Percentiles rank a stretch among this genome's conserved stretches.
Evolutionary conservation across 352 stramenopile genomes (phyloP).

Genomic region (Pseudoperonospora humuli): DNA sequence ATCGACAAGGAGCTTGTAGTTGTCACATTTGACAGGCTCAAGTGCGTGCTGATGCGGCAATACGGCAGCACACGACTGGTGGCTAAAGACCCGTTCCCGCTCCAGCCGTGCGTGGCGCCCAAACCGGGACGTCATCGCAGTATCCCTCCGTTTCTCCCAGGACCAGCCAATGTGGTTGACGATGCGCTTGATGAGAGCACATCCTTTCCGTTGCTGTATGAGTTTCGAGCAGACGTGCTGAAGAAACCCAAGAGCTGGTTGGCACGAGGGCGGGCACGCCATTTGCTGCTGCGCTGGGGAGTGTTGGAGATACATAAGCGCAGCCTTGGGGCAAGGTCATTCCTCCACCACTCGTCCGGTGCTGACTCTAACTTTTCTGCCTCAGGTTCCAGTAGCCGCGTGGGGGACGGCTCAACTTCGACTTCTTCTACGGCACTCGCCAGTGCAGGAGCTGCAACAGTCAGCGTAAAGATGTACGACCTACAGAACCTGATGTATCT

Average conservation of each 20-base stretch:
- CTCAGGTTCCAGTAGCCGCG: constrained; percentile 4
- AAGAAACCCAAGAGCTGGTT: constrained; percentile 70
- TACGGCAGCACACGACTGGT: constrained; percentile 29
- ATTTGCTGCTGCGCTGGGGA: constrained; percentile 42
- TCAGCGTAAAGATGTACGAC: constrained; percentile 29
- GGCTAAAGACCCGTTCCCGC: constrained; percentile 29
- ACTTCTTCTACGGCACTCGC: constrained; percentile 2
- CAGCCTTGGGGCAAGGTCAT: constrained; percentile 19
- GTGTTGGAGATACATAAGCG: constrained; percentile 50
- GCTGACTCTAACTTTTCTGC: constrained; percentile 1
- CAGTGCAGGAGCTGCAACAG: neutral
- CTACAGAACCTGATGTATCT: constrained; percentile 40
- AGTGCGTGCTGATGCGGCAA: constrained; percentile 28
- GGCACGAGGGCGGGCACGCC: constrained; percentile 40
- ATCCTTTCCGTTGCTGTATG: constrained; percentile 19
- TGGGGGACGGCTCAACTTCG: constrained; percentile 3
- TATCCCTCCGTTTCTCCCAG: constrained; percentile 4
- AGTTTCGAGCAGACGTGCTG: constrained; percentile 44
- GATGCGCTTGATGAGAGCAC: constrained; percentile 3
- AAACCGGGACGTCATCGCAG: constrained; percentile 14
- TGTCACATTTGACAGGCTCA: constrained; percentile 32
- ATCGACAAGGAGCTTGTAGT: constrained; percentile 2
- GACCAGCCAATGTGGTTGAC: constrained; percentile 7
- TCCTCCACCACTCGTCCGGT: constrained; percentile 21
- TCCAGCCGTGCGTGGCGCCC: constrained; percentile 21